phyloP scores from a whole-genome alignment of 352 stramenopile genomes.

The Phytopythium kandeliae region DNA sequence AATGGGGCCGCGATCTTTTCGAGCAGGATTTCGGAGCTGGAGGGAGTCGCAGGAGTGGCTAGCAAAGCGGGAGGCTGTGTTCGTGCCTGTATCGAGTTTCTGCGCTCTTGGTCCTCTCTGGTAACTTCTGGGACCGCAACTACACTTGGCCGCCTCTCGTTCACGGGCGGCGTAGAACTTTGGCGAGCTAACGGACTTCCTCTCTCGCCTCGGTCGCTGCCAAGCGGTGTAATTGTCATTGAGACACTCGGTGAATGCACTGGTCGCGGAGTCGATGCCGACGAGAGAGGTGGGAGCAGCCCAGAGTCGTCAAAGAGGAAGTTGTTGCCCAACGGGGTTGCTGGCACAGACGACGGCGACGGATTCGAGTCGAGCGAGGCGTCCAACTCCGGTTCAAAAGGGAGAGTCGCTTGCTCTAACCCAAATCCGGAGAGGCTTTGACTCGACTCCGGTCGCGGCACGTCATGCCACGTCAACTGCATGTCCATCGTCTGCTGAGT shows the following conservation, averaged over 20 bases:
- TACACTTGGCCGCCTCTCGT: neutral
- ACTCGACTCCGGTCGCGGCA: constrained; percentile 1
- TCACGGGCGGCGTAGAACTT: neutral
- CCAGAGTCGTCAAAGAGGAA: constrained; percentile 24
- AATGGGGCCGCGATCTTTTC: neutral
- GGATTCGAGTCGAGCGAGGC: neutral
- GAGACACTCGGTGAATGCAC: neutral
- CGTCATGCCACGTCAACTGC: constrained; percentile 6
- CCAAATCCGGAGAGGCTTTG: neutral
- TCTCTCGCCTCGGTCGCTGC: neutral
- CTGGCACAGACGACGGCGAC: constrained; percentile 1
- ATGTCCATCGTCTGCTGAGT: constrained; percentile 9
- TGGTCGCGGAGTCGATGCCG: constrained; percentile 5
- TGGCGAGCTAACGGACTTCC: neutral
- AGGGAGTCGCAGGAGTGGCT: neutral
- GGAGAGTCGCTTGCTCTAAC: neutral
- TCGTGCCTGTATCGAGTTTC: neutral
- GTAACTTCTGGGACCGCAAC: neutral
- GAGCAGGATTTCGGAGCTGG: neutral
- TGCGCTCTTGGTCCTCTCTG: neutral
- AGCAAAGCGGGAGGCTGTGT: neutral
- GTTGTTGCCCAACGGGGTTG: constrained; percentile 11
- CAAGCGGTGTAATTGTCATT: neutral
- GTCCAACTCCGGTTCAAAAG: neutral
- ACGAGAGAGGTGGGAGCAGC: constrained; percentile 4